Evolutionary conservation across 345 rosid genomes (phyloP), one percentile per base, ranked within the genome.

Genomic region (Pistacia integerrima): DNA sequence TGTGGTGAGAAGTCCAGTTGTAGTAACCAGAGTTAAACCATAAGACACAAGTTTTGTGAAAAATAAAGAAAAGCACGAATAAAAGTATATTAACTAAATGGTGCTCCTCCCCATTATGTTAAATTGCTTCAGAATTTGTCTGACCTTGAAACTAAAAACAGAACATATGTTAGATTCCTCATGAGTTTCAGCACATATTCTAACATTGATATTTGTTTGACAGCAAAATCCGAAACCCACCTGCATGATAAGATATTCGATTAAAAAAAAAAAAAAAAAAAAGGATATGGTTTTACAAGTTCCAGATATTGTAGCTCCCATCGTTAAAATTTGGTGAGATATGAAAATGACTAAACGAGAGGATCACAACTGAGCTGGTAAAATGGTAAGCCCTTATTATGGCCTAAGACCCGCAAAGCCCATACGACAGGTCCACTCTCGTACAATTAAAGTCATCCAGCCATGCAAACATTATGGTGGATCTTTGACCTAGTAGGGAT

Each of bases 1-100:
- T 57, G 51, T 67, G 20, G 86, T 84, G 1, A 71, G 71, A 73
- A 87, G 84, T 68, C 86, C 82, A 28, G 67, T 84, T 46, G 81
- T 77, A 20, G 70, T 71, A n/a, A 64, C 79, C 35, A 59, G 35
- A 30, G 11, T 20, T 0, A 70, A 79, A 4, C 75, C 83, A 4
- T 70, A 81, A 0, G 86, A 79, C 84, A 86, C 44, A 35, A 63
- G 9, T 54, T 18, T 20, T 81, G 83, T 30, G 79, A 8, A 54
- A 51, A 69, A 4, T 6, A 69, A 55, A 35, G 46, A 9, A 1
- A 35, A 44, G 18, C 62, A 33, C 28, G 33, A 10, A 70, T 54
- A 0, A 5, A 38, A 55, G 2, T 30, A 30, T 1, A 30, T 30
- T 30, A 30, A 30, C 1, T 1, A 30, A 30, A 1, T 30, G 33